Conservation (phyloP, 139 green algal species). For the Diplosphaera chodatii region DNA sequence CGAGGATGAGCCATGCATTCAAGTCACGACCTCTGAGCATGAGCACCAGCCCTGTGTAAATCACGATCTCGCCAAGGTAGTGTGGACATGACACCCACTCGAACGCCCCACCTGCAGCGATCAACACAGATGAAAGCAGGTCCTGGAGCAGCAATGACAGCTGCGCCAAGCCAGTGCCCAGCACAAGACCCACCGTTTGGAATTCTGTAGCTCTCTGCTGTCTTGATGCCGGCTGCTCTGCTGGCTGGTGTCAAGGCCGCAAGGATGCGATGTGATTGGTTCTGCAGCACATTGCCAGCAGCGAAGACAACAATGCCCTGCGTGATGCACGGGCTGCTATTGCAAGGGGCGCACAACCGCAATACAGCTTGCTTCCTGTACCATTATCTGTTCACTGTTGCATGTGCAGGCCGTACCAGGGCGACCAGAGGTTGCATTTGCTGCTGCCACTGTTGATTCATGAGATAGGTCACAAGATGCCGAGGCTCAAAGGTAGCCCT, state of each 20-base stretch:
- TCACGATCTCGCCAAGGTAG: slow-evolving; percentile 76
- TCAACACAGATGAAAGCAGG: too few species aligned
- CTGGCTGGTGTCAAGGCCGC: not conserved
- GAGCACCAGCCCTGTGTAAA: slow-evolving; percentile 60
- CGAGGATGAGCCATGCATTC: slow-evolving; percentile 18
- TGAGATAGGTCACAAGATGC: too few species aligned
- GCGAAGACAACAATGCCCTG: not conserved
- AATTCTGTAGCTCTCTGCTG: slow-evolving; percentile 20
- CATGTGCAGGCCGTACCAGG: too few species aligned
- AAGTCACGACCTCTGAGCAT: not conserved
- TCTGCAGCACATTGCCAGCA: not conserved
- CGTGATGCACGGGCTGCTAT: too few species aligned
- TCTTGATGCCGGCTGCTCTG: not conserved
- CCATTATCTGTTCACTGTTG: too few species aligned
- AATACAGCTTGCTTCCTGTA: too few species aligned
- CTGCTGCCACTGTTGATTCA: too few species aligned
- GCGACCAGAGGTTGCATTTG: too few species aligned
- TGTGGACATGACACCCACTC: slow-evolving; percentile 72
- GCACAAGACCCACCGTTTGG: slow-evolving; percentile 17
- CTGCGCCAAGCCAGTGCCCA: too few species aligned
- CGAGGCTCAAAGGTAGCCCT: too few species aligned
- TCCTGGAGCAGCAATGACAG: too few species aligned
- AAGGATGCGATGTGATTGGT: slow-evolving; percentile 7
- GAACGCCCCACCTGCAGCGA: slow-evolving; percentile 60
- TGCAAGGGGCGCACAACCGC: too few species aligned